phyloP scores from a whole-genome alignment of 2,329 filamentous ascomycete genomes.

The Coniochaeta sp. region DNA sequence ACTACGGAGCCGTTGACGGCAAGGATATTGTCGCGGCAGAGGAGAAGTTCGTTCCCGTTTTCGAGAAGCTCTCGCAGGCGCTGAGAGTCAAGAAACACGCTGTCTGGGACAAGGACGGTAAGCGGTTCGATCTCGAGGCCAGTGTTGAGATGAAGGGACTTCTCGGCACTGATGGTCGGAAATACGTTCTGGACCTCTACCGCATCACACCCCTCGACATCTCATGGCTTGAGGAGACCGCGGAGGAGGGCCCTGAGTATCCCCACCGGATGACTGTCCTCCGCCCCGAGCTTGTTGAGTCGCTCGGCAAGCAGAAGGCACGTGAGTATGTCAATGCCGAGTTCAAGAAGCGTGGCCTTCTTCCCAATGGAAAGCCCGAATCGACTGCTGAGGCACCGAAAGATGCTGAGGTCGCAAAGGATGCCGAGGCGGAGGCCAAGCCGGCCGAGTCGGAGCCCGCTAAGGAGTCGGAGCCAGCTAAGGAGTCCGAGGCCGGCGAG shows the following conservation, averaged over 20 bases:
- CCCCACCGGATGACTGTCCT: slow-evolving; percentile 96
- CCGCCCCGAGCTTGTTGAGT: slow-evolving; percentile 81
- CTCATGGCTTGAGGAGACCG: slow-evolving; percentile 76
- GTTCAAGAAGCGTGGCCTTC: slow-evolving; percentile 54
- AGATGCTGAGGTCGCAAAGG: slow-evolving; percentile 27
- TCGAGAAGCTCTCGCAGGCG: slow-evolving; percentile 84
- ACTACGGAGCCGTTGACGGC: slow-evolving; percentile 96
- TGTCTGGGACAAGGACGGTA: slow-evolving; percentile 95
- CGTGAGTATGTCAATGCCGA: slow-evolving; percentile 81
- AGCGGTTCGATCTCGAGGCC: slow-evolving; percentile 84
- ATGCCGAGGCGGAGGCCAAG: slow-evolving; percentile 27
- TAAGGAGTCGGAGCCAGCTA: too few relatives aligned
- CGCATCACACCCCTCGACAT: slow-evolving; percentile 89
- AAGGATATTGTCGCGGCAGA: slow-evolving; percentile 92
- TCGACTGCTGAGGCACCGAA: slow-evolving; percentile 12
- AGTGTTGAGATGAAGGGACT: slow-evolving; percentile 97
- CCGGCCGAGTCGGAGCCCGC: slow-evolving; percentile 39
- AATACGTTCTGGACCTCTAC: slow-evolving; percentile 96
- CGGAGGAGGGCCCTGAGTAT: slow-evolving; percentile 53
- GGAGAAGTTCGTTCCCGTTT: slow-evolving; percentile 74
- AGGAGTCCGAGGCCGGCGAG: slow-evolving; percentile 20
- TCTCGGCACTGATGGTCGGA: slow-evolving; percentile 91
- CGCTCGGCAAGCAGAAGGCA: slow-evolving; percentile 78
- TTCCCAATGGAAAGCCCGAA: slow-evolving; percentile 21
- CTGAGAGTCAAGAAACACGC: slow-evolving; percentile 89